Base-by-base conservation (phyloP, 148 eudicot species). In the Silene uniflora region DNA sequence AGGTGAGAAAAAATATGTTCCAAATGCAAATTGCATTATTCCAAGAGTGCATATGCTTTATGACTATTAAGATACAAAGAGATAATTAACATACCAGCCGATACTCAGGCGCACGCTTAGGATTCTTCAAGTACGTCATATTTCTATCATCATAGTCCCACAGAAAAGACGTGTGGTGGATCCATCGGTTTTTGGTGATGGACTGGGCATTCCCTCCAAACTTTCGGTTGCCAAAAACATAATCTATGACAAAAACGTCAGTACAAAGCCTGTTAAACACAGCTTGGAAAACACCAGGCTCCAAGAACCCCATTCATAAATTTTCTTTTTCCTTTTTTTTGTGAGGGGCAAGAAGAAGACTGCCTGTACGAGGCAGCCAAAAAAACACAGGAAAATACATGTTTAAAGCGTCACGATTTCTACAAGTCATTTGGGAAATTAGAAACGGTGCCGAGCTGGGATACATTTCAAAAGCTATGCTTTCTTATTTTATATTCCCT, bases 131-230 rank as follows among this genome's bases (percentile, higher is more conserved):
- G 85, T 91, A 89, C 3, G 73, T 75, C 97, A 93, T 93, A 83
- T 89, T 93, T 49, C 62, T 76, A 67, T 75, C 78, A 60, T 93
- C 83, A 74, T 88, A 93, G 81, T 93, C 97, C 98, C 97, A 93
- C 72, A 93, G 78, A 81, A 93, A 93, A 9, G 95, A 93, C 3
- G 98, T 93, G 78, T 93, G 98, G 79, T 91, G 98, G 66, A 93
- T 82, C 98, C 98, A 93, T 73, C 98, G 85, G 54, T 78, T 83
- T 84, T 86, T 90, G 44, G 89, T 93, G 55, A 93, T 93, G 71
- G 97, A 91, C 64, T 91, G 98, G 72, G 97, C 98, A 79, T 93
- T 93, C 24, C 98, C 98, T 68, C 98, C 98, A 82, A 93, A 93
- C 86, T 93, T 93, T 59, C 77, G 87, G 72, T 83, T 84, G 47